Evolutionary conservation across 2,329 filamentous ascomycete species (phyloP).

Genomic region (Stagonosporopsis rhizophila): DNA sequence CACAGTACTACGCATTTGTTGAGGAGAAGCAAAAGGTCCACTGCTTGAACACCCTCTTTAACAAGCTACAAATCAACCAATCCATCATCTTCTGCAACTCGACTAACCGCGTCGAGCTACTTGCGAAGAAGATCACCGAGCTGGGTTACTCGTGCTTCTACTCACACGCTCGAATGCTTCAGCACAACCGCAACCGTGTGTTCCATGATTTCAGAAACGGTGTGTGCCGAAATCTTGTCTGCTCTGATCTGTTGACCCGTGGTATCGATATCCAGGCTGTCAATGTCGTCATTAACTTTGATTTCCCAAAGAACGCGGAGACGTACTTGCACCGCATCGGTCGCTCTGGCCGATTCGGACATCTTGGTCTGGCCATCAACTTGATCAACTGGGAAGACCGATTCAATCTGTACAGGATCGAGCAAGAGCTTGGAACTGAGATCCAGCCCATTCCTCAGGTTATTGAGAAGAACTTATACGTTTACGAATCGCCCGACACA

Average conservation of each 20-base stretch:
- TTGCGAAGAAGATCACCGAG: conserved; percentile 99
- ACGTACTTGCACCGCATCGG: conserved; percentile 98
- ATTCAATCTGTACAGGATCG: conserved; percentile 98
- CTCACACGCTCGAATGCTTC: conserved; percentile 97
- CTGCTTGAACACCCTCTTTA: conserved; percentile 98
- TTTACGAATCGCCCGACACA: conserved; percentile 94
- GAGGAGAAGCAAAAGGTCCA: conserved; percentile 99
- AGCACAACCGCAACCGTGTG: conserved; percentile 94
- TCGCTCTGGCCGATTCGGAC: conserved; percentile 94
- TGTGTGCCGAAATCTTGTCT: conserved; percentile 96
- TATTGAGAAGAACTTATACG: conserved; percentile 98
- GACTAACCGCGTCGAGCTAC: conserved; percentile 94
- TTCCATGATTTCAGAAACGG: conserved; percentile 99
- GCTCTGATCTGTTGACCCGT: conserved; percentile 94
- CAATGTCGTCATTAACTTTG: conserved; percentile 99
- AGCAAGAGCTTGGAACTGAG: conserved; percentile 95
- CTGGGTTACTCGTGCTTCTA: conserved; percentile 99
- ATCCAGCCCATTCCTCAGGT: conserved; percentile 93
- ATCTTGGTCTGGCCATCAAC: conserved; percentile 97
- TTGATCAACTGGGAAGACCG: conserved; percentile 99
- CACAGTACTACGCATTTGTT: conserved; percentile 98
- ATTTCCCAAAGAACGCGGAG: conserved; percentile 99
- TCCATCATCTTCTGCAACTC: conserved; percentile 99
- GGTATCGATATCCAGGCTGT: conserved; percentile 99
- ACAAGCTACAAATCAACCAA: conserved; percentile 98